These are phyloP conservation scores for Hypomontagnella monticulosa DNA, from an alignment of 495 filamentous ascomycete genomes.

Conservation along the genomic window DNA sequence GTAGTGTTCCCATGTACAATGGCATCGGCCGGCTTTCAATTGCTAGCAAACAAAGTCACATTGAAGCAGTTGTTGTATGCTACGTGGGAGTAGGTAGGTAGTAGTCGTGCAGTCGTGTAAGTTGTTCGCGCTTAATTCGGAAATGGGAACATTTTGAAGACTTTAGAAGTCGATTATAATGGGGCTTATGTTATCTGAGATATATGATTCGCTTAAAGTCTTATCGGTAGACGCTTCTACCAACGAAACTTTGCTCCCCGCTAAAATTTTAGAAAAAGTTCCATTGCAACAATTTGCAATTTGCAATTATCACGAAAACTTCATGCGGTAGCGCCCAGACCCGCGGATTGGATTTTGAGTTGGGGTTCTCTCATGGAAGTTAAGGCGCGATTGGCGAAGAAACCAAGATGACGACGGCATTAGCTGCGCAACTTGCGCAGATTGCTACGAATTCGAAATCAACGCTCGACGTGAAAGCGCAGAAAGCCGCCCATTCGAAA, in stretches of 20 bases:
- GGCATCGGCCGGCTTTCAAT: neutral
- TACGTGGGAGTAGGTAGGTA: conserved; percentile 9
- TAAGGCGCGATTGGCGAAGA: neutral
- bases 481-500: conserved; percentile 87
- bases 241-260: conserved; percentile 36
- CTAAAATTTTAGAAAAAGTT: conserved; percentile 44
- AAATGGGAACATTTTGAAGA: conserved; percentile 7
- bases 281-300: conserved; percentile 11
- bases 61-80: neutral
- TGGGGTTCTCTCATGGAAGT: conserved; percentile 31
- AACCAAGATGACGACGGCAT: conserved; percentile 75
- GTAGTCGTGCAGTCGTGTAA: neutral
- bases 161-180: conserved; percentile 11
- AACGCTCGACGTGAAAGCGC: conserved; percentile 86
- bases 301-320: conserved; percentile 12
- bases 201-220: conserved; percentile 17
- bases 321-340: neutral
- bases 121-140: conserved; percentile 14
- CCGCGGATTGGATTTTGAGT: no score
- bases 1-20: neutral
- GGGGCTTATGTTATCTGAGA: conserved; percentile 13
- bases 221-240: conserved; percentile 26
- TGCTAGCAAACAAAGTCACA: neutral
- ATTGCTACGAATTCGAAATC: conserved; percentile 80
- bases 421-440: conserved; percentile 81